Evolutionary conservation across 2,329 filamentous ascomycete genomes (phyloP).

Genomic region (Trichoderma pleuroti): DNA sequence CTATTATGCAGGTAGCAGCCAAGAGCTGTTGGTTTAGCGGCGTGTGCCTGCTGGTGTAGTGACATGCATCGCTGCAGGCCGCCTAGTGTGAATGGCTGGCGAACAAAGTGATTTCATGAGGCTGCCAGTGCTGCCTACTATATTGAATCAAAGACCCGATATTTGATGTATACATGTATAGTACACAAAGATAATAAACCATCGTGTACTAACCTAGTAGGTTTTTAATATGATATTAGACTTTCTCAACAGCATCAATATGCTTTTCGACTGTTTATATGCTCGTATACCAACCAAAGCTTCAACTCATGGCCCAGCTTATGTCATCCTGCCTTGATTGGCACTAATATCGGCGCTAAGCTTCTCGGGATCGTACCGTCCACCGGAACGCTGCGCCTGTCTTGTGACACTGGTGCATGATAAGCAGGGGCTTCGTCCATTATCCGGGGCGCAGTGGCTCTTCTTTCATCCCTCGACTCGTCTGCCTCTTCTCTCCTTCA

Average conservation of each 20-base stretch:
- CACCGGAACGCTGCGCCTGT: neutral
- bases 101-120: neutral
- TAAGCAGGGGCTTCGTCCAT: slow-evolving; percentile 9
- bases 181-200: neutral
- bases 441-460: slow-evolving; percentile 5
- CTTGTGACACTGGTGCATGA: slow-evolving; percentile 12
- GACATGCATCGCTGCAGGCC: neutral
- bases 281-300: neutral
- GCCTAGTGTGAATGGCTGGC: neutral
- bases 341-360: slow-evolving; percentile 5
- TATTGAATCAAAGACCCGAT: too few relatives aligned
- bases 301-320: neutral
- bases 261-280: neutral
- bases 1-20: neutral
- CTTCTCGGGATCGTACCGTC: neutral
- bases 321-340: neutral
- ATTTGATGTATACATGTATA: too few relatives aligned
- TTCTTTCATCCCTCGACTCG: neutral
- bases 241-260: neutral
- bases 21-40: neutral
- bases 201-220: neutral
- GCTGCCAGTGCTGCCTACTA: neutral
- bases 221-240: neutral
- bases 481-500: neutral
- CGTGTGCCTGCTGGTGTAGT: neutral